These are phyloP conservation scores for Pulveroboletus frians DNA, from an alignment of 768 basidiomycete species.

Conservation along the genomic window DNA sequence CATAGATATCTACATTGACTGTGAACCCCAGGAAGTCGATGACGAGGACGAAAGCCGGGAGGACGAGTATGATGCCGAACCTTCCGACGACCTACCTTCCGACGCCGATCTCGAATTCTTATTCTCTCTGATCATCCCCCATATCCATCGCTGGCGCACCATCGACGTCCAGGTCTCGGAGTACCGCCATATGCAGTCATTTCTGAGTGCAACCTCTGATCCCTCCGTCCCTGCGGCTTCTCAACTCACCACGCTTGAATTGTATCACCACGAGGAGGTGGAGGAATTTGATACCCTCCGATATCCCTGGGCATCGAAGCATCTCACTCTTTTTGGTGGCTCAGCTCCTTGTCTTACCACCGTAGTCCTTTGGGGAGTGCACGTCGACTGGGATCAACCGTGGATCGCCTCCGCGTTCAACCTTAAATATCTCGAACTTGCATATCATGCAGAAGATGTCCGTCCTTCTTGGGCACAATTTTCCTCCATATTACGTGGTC, in stretches of 20 bases:
- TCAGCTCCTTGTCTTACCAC: constrained; percentile 46
- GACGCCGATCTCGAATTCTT: constrained; percentile 23
- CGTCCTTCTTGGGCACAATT: constrained; percentile 57
- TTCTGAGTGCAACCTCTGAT: constrained; percentile 40
- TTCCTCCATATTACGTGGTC: constrained; percentile 43
- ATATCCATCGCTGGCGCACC: constrained; percentile 48
- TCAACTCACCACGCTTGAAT: constrained; percentile 45
- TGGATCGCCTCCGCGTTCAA: constrained; percentile 22
- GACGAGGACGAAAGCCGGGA: constrained; percentile 23
- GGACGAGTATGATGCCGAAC: constrained; percentile 6
- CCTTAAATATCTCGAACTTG: constrained; percentile 51
- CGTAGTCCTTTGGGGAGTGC: constrained; percentile 62
- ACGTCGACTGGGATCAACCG: constrained; percentile 57
- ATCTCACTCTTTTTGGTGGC: constrained; percentile 50
- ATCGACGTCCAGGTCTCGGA: constrained; percentile 43
- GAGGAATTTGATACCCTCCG: constrained; percentile 28
- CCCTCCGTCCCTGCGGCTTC: constrained; percentile 42
- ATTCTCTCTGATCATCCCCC: constrained; percentile 42
- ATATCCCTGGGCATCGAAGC: constrained; percentile 24
- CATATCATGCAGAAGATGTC: constrained; percentile 58
- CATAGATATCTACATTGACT: constrained; percentile 49
- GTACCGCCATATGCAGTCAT: constrained; percentile 43
- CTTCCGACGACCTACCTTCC: constrained; percentile 19
- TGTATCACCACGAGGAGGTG: constrained; percentile 53
- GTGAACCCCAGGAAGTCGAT: constrained; percentile 26